Evolutionary conservation across 305 asterid genomes (phyloP).

Genomic region (Solanum hybrid): DNA sequence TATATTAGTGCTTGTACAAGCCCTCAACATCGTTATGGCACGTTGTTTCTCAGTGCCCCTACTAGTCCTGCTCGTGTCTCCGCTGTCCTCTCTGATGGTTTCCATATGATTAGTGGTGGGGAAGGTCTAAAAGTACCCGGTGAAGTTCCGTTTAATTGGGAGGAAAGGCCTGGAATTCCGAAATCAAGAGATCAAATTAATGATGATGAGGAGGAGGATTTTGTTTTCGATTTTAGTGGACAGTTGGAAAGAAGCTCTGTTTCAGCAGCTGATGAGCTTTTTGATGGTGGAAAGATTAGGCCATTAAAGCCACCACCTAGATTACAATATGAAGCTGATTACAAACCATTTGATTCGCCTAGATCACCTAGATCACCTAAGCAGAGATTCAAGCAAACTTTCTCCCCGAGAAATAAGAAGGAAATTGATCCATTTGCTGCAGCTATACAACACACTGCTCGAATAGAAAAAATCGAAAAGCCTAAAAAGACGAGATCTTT

Average conservation of each 20-base stretch:
- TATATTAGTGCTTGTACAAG: constrained; percentile 70
- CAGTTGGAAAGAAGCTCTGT: constrained; percentile 33
- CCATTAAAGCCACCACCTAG: constrained; percentile 78
- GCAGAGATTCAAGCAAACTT: constrained; percentile 28
- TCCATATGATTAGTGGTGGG: neutral
- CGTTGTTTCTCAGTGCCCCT: constrained; percentile 60
- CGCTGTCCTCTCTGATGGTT: neutral
- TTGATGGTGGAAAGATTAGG: constrained; percentile 74
- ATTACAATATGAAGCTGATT: constrained; percentile 16
- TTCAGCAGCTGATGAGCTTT: constrained; percentile 86
- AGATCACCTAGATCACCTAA: constrained; percentile 17
- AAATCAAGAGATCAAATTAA: constrained; percentile 8
- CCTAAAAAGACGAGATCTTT: constrained; percentile 34
- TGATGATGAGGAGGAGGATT: constrained; percentile 24
- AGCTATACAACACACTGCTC: constrained; percentile 38
- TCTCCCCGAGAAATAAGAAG: constrained; percentile 34
- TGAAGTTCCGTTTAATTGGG: constrained; percentile 48
- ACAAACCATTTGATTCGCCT: constrained; percentile 24
- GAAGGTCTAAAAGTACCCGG: neutral
- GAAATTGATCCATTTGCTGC: constrained; percentile 58
- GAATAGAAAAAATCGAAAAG: constrained; percentile 9
- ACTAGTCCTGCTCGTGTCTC: constrained; percentile 54
- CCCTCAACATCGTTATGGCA: constrained; percentile 48
- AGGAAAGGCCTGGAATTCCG: constrained; percentile 46
- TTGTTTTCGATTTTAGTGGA: constrained; percentile 79